Evolutionary conservation across 257 asterid genomes (phyloP).

Genomic region (Nicotiana attenuata): DNA sequence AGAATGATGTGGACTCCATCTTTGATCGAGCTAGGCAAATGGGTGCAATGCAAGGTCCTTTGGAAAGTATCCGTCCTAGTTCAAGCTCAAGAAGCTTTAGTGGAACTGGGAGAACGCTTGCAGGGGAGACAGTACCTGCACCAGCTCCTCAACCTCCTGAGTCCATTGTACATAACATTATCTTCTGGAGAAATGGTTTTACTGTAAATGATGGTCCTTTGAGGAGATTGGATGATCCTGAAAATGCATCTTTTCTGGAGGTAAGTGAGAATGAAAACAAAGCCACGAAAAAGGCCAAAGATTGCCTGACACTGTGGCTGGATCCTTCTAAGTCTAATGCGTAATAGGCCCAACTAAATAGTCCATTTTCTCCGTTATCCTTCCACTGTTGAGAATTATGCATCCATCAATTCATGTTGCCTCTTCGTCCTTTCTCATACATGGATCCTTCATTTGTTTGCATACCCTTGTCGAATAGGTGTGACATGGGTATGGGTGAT

Average conservation of each 20-base stretch:
- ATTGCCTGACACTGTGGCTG: background rate
- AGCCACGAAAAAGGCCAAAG: background rate
- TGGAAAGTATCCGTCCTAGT: slow-evolving; percentile 52
- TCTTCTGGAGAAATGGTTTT: slow-evolving; percentile 96
- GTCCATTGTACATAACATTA: slow-evolving; percentile 65
- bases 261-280: slow-evolving; percentile 24
- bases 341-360: background rate
- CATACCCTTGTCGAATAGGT: too few relatives aligned
- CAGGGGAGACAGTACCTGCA: slow-evolving; percentile 53
- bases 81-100: slow-evolving; percentile 69
- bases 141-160: slow-evolving; percentile 67
- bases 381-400: too few relatives aligned
- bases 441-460: too few relatives aligned
- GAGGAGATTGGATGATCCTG: slow-evolving; percentile 90
- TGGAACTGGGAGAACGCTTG: slow-evolving; percentile 77
- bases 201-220: slow-evolving; percentile 84
- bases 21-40: slow-evolving; percentile 45
- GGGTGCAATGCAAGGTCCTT: slow-evolving; percentile 59
- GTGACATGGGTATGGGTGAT: too few relatives aligned
- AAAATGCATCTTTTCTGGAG: slow-evolving; percentile 73
- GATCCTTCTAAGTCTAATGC: background rate
- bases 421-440: too few relatives aligned
- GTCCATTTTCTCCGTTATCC: too few relatives aligned
- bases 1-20: slow-evolving; percentile 38
- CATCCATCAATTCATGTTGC: too few relatives aligned